phyloP scores from a whole-genome alignment of 805 yeast genomes.

The Saturnispora sekii region DNA sequence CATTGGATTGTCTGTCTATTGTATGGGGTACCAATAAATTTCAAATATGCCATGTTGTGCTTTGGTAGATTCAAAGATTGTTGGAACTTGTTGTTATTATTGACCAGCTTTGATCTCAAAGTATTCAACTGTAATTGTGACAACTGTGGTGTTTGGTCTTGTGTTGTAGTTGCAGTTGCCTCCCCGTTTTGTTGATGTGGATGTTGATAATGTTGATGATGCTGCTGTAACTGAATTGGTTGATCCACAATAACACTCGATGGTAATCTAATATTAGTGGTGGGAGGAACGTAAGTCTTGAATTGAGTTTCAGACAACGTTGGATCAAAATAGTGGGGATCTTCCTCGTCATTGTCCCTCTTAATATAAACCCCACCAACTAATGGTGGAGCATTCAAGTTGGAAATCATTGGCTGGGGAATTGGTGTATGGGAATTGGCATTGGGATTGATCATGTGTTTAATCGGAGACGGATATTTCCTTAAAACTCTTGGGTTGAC shows the following conservation, averaged over 20 bases:
- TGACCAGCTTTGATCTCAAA: conserved; percentile 3
- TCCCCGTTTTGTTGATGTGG: not conserved
- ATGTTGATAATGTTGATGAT: not conserved
- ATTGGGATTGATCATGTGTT: conserved; percentile 62
- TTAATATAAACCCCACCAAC: conserved; percentile 84
- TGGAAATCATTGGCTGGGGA: conserved; percentile 77
- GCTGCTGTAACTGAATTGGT: conserved; percentile 3
- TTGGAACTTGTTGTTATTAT: conserved; percentile 6
- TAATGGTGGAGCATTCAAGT: conserved; percentile 85
- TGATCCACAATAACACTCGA: conserved; percentile 11
- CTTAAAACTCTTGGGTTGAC: conserved; percentile 53
- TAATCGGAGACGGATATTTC: conserved; percentile 78
- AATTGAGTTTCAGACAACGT: conserved; percentile 19
- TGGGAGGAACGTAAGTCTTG: conserved; percentile 25
- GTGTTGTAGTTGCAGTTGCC: conserved; percentile 9
- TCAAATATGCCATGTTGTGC: conserved; percentile 15
- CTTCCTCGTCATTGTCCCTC: conserved; percentile 69
- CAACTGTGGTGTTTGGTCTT: not conserved
- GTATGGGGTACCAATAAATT: conserved; percentile 26
- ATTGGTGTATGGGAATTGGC: conserved; percentile 65
- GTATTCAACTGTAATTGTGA: conserved; percentile 4
- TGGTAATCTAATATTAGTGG: conserved; percentile 22
- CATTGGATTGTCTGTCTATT: conserved; percentile 23
- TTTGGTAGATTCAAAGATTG: conserved; percentile 9
- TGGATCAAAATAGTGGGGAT: conserved; percentile 48